Evolutionary conservation across 371 early-diverging fungal species (phyloP), one percentile per base, ranked within the genome.

Genomic region (Saksenaea vasiformis): DNA sequence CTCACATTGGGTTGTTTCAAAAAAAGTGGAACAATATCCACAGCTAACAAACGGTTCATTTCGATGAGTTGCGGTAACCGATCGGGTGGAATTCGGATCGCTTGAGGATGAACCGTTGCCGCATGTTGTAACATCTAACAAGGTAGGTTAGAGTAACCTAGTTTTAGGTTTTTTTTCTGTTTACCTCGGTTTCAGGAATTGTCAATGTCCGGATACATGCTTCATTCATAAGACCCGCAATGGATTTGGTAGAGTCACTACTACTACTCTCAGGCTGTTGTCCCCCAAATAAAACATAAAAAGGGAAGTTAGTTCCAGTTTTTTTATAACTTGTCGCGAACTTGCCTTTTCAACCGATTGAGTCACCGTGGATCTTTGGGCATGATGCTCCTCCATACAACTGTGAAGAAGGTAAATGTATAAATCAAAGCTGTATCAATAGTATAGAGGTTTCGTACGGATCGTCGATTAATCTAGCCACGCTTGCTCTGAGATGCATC

Each of bases 101-200:
- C 39, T 47, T 64, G 44, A 19, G 37, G 13, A 59, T 53, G 24
- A 11, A 44, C 15, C 26, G 36, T 8, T 10, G 43, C 44, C 19
- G 17, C n/a, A 35, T 26, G 27, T 26, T 19, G 44, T 37, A 54
- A 19, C 13, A 34, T 37, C 36, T 35, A 47, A 17, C 41, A 58
- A 4, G 8, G 26, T 35, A 15, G 0, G 28, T 51, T 36, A 22
- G 11, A 28, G 3, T 44, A 13, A 36, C 14, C 41, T 41, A 0
- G 22, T 17, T 24, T 28, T 43, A 4, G 15, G 13, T 51, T 19
- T n/a, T 36, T 3, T 1, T 15, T n/a, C n/a, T n/a, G n/a, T n/a
- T 41, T 68, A 73, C 78, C 69, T 82, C 73, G 17, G 71, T 70
- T 35, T 82, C 79, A 26, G 76, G 71, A 38, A 82, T 61, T 9